Evolutionary conservation across 2,329 filamentous ascomycete genomes (phyloP), one percentile per base, ranked within the genome.

Genomic region (Fusarium abutilonis): DNA sequence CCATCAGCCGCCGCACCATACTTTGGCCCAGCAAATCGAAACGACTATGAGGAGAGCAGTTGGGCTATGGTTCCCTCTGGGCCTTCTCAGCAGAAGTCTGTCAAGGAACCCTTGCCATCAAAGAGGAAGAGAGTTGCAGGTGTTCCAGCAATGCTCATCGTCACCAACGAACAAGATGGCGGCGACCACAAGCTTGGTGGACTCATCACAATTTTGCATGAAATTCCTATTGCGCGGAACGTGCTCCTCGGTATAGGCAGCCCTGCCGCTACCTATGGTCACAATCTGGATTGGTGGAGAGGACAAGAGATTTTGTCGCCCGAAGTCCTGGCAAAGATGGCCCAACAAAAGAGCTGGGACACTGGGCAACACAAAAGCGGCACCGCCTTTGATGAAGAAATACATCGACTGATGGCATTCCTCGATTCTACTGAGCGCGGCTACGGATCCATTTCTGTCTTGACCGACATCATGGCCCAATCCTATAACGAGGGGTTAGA

Each of bases 361-460:
- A 69, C 72, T 10, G 52, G 28, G 17, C 15, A 39, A 17, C 45
- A 63, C 53, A 26, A 74, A 72, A 31, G 49, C 66, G 29, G 73
- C 72, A 43, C 72, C 11, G 72, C 78, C 15, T 77, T 85, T 55
- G 73, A 76, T 47, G 78, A 85, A 21, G 86, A 89, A 70, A 63
- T 88, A 2, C 86, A 88, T 63, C 83, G 86, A 13, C 72, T 89
- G 6, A 81, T 89, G 76, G 86, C 85, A 9, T 88, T 89, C 59
- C 77, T 89, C 4, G 86, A 89, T 53, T 76, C 73, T 9, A 86
- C 86, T 0, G 83, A 88, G 23, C 80, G 87, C 39, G 83, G 81
- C 39, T 88, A 87, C 62, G 86, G 83, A 13, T 83, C 82, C 0
- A 80, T 80, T 19, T 83, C 85, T 52, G 74, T 76, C 6, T 71